These are phyloP conservation scores for Euclidium syriacum DNA, from an alignment of 345 rosid genomes.

Conservation along the genomic window DNA sequence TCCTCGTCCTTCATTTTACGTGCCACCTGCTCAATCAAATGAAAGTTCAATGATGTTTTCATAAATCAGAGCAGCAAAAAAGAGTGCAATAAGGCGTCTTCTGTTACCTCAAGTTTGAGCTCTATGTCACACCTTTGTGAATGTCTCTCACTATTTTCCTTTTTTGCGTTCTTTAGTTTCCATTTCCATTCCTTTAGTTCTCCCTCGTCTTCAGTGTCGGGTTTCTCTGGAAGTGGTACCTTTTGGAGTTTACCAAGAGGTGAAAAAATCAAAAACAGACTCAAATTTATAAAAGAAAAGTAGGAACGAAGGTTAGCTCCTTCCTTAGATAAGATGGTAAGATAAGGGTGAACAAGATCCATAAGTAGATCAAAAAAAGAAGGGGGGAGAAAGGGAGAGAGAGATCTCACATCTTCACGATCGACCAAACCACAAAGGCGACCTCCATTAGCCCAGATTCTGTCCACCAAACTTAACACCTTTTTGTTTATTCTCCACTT, in stretches of 20 bases:
- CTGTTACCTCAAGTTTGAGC: slow-evolving; percentile 90
- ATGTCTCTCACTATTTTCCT: slow-evolving; percentile 83
- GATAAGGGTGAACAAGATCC: not conserved
- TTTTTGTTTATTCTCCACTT: slow-evolving; percentile 90
- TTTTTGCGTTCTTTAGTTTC: slow-evolving; percentile 58
- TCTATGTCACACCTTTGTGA: slow-evolving; percentile 92
- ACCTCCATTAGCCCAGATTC: slow-evolving; percentile 96
- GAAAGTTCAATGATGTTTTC: slow-evolving; percentile 19
- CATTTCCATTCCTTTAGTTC: slow-evolving; percentile 79
- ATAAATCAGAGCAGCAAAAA: slow-evolving; percentile 7
- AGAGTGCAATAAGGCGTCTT: slow-evolving; percentile 7
- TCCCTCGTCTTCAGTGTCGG: slow-evolving; percentile 59
- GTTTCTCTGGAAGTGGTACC: slow-evolving; percentile 76
- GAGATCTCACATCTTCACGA: slow-evolving; percentile 74
- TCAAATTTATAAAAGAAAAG: not conserved
- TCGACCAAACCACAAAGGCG: slow-evolving; percentile 71
- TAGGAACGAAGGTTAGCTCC: not conserved
- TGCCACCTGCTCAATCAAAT: slow-evolving; percentile 66
- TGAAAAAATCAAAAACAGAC: slow-evolving; percentile 3
- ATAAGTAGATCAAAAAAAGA: not conserved
- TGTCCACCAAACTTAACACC: slow-evolving; percentile 75
- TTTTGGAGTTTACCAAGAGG: slow-evolving; percentile 27
- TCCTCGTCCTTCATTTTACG: slow-evolving; percentile 91
- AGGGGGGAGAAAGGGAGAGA: slow-evolving; percentile 4
- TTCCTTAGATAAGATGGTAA: not conserved